These are phyloP conservation scores for Candida succiphila DNA, from an alignment of 805 yeast genomes.

Conservation along the genomic window DNA sequence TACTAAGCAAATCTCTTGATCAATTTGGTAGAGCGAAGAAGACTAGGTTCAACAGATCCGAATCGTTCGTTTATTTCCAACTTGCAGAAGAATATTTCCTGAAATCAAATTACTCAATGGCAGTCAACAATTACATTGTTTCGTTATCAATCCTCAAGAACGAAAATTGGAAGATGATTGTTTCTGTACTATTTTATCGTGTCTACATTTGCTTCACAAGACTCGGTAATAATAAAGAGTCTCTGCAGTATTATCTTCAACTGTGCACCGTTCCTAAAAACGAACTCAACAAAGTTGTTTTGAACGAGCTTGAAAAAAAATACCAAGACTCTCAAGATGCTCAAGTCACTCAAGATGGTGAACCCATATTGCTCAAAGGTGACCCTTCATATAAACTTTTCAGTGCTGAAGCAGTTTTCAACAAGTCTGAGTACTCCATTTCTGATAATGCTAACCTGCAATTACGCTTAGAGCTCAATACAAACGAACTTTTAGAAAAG, in stretches of 20 bases:
- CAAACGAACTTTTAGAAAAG: no score
- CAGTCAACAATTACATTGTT: conserved; percentile 30
- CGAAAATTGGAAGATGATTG: conserved; percentile 31
- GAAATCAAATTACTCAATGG: conserved; percentile 25
- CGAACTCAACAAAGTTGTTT: conserved; percentile 2
- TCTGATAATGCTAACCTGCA: neutral
- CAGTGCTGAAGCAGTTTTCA: neutral
- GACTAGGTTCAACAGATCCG: conserved; percentile 26
- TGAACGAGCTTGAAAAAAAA: conserved; percentile 2
- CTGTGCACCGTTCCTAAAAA: conserved; percentile 16
- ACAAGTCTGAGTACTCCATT: neutral
- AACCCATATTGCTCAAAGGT: neutral
- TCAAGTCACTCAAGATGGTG: neutral
- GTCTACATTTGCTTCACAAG: conserved; percentile 28
- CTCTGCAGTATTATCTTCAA: conserved; percentile 23
- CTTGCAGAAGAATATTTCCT: conserved; percentile 38
- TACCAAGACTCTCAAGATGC: no score
- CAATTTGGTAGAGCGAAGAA: conserved; percentile 25
- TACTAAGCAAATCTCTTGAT: conserved; percentile 26
- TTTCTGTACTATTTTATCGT: conserved; percentile 23
- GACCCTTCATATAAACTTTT: neutral
- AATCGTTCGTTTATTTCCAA: conserved; percentile 34
- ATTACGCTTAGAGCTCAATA: neutral
- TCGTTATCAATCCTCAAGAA: conserved; percentile 26
- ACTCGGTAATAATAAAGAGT: conserved; percentile 21